These are phyloP conservation scores for Buddleja alternifolia DNA, from an alignment of 257 asterid genomes.

Conservation along the genomic window DNA sequence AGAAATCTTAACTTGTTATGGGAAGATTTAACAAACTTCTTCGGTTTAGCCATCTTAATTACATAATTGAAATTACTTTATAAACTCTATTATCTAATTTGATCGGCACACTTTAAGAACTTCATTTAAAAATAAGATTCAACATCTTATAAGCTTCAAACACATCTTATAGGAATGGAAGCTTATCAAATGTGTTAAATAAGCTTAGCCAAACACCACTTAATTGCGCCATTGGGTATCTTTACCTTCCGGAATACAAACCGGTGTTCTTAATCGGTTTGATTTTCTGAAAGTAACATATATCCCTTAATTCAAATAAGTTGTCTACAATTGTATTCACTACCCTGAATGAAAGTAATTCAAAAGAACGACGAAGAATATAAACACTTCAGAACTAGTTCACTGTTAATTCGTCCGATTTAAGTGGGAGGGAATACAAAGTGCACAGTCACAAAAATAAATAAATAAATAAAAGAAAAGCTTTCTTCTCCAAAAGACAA, in stretches of 20 bases:
- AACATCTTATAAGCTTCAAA: no score
- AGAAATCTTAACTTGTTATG: no score
- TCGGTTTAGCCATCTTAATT: no score
- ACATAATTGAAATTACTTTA: no score
- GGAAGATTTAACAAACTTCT: no score
- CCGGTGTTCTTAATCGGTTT: not conserved
- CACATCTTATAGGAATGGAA: no score
- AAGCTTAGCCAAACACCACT: no score
- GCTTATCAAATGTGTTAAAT: no score
- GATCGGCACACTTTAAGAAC: no score
- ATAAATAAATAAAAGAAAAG: not conserved
- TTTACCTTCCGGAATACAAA: conserved; percentile 7
- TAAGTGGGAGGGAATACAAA: not conserved
- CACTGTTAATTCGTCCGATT: conserved; percentile 2
- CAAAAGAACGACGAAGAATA: not conserved
- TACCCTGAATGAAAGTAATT: not conserved
- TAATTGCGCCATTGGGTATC: not conserved
- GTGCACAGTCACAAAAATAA: not conserved
- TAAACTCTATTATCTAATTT: no score
- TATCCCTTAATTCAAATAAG: conserved; percentile 8
- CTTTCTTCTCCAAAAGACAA: not conserved
- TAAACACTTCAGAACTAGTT: not conserved
- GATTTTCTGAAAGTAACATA: not conserved
- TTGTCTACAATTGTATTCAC: conserved; percentile 1
- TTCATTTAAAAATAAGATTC: no score